Conservation (phyloP, 495 filamentous ascomycete genomes). For the Aspergillus asperescens region DNA sequence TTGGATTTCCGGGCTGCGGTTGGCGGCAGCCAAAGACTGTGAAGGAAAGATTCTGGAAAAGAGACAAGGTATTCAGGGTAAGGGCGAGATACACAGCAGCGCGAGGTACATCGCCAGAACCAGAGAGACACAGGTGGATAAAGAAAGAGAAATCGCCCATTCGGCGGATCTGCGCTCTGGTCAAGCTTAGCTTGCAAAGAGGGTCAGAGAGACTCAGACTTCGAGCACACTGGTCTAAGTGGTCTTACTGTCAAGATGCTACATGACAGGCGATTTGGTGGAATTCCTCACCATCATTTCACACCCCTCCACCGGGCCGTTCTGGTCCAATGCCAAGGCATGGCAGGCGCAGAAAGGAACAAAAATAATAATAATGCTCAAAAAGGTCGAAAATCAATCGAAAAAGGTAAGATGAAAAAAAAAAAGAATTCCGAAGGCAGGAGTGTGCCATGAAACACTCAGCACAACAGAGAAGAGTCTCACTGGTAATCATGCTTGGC, state of each 20-base stretch:
- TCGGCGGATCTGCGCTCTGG: slow-evolving; percentile 26
- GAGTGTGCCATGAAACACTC: slow-evolving; percentile 18
- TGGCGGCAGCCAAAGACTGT: slow-evolving; percentile 7
- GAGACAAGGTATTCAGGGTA: slow-evolving; percentile 15
- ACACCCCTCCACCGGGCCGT: slow-evolving; percentile 16
- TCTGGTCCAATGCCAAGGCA: slow-evolving; percentile 22
- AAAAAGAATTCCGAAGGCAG: slow-evolving; percentile 1
- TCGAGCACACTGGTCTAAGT: background rate
- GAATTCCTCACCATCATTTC: slow-evolving; percentile 10
- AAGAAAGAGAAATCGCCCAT: slow-evolving; percentile 20
- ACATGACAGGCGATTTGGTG: background rate
- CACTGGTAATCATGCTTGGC: slow-evolving; percentile 11
- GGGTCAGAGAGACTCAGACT: slow-evolving; percentile 2
- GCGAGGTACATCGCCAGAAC: slow-evolving; percentile 18
- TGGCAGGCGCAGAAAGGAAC: slow-evolving; percentile 16
- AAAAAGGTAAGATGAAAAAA: slow-evolving; percentile 1
- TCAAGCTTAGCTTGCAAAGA: slow-evolving; percentile 26
- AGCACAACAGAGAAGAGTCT: slow-evolving; percentile 15
- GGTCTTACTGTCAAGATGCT: slow-evolving; percentile 9
- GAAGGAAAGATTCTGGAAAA: slow-evolving; percentile 25
- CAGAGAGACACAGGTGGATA: slow-evolving; percentile 22
- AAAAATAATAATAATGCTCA: slow-evolving; percentile 13
- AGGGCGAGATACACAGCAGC: slow-evolving; percentile 13
- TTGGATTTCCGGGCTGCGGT: slow-evolving; percentile 7
- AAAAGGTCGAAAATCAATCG: background rate